A percentile compares a stretch with the other conserved stretches of the same genome.
phyloP scores from a whole-genome alignment of 1,139 yeast species.

The Suhomyces wounanorum region DNA sequence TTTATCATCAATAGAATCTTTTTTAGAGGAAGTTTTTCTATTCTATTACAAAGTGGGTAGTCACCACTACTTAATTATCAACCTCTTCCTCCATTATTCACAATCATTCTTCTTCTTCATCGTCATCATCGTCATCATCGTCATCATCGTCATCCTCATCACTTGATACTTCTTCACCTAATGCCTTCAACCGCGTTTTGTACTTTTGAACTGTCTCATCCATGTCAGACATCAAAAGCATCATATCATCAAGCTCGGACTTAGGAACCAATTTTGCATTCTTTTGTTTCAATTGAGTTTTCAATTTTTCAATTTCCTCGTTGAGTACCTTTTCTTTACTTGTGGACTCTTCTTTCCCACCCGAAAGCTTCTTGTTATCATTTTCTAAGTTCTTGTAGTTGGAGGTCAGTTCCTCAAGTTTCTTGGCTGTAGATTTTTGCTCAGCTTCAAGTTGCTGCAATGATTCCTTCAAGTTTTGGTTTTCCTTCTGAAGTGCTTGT shows the following conservation, averaged over 20 bases:
- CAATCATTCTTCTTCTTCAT: not conserved
- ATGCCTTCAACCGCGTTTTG: constrained; percentile 49
- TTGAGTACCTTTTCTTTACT: not conserved
- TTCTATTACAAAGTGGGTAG: too few relatives aligned
- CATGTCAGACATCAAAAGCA: constrained; percentile 71
- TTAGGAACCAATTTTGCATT: constrained; percentile 44
- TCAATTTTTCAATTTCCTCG: constrained; percentile 9
- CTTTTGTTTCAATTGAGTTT: constrained; percentile 17
- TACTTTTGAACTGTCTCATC: constrained; percentile 69
- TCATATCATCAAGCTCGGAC: constrained; percentile 71
- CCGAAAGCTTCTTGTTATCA: not conserved
- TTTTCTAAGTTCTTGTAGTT: not conserved
- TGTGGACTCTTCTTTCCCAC: constrained; percentile 2
- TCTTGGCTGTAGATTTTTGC: not conserved
- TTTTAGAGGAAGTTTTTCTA: too few relatives aligned
- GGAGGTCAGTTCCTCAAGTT: not conserved
- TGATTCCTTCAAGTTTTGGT: not conserved
- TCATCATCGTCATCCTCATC: constrained; percentile 47
- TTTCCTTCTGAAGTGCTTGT: not conserved
- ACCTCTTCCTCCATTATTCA: not conserved
- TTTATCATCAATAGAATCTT: too few relatives aligned
- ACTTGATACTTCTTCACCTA: constrained; percentile 52
- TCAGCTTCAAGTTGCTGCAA: not conserved
- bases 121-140: constrained; percentile 24
- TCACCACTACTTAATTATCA: not conserved